phyloP scores from a whole-genome alignment of 176 grass and related monocot species.

The Luzula sylvatica region DNA sequence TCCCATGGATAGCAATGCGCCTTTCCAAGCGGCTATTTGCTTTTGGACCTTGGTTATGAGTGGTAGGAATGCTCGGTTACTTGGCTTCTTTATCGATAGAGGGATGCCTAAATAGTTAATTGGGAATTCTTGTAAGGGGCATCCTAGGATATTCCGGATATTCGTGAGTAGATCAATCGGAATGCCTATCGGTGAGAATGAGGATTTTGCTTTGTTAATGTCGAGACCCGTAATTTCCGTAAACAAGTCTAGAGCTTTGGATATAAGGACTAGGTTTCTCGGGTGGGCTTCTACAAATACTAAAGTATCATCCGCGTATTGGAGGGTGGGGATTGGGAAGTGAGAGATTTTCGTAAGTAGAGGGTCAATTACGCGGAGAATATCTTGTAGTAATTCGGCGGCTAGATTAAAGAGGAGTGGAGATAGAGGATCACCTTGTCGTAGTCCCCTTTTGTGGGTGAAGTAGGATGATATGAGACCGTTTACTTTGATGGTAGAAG shows the following conservation, averaged over 20 bases:
- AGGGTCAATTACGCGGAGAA: not conserved
- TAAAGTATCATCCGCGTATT: not conserved
- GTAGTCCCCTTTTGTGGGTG: not conserved
- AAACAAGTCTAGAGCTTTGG: not conserved
- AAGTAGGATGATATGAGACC: not conserved
- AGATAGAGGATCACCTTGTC: not conserved
- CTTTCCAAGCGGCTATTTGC: too few species aligned
- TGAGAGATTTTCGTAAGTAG: not conserved
- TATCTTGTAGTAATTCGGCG: not conserved
- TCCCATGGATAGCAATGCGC: too few species aligned
- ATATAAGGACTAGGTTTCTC: not conserved
- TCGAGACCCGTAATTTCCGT: not conserved
- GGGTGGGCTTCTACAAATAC: not conserved
- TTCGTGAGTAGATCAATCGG: too few species aligned
- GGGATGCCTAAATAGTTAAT: too few species aligned
- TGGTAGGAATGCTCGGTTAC: too few species aligned
- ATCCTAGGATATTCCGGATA: too few species aligned
- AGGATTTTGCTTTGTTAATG: not conserved
- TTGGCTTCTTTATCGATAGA: too few species aligned
- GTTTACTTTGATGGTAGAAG: not conserved
- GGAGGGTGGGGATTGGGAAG: not conserved
- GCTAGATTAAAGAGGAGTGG: not conserved
- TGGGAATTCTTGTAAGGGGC: too few species aligned
- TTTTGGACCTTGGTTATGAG: too few species aligned
- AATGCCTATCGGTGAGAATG: too few species aligned